Evolutionary conservation across 1,284 basidiomycete species (phyloP), one percentile per base, ranked within the genome.

Genomic region (Clitocybe nebularis): DNA sequence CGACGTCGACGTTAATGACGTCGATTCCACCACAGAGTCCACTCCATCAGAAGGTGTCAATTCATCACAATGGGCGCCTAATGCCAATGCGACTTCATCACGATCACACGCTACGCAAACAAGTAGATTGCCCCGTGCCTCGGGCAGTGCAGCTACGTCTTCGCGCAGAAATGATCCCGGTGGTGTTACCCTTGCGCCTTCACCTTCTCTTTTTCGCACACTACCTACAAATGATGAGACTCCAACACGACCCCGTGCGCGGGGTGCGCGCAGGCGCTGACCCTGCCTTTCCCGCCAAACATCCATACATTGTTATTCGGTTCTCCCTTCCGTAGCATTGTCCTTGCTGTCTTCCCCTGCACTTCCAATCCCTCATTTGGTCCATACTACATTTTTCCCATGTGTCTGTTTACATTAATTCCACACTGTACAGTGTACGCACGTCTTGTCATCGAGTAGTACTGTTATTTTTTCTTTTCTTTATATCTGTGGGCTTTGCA

Each of bases 221-320:
- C 50, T 61, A 46, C 56, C 58, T 17, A 36, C 49, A 17, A 71
- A 61, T 49, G 77, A 82, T 45, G 79, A 83, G 55, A 83, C 80
- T 2, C 80, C 80, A 21, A 83, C 80, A 13, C 68, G 77, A 45
- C 79, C 79, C 21, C 72, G 81, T 39, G 64, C 72, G 56, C 68
- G 73, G 48, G 46, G 48, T 20, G 30, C 49, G 46, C 63, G 65
- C 21, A 58, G 61, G 50, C 58, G 61, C 42, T 66, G 52, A 61
- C 24, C 36, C 22, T 43, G n/a, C 44, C 16, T 21, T 24, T 29
- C 22, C 29, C 23, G 41, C 25, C 32, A n/a, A n/a, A n/a, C n/a
- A n/a, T n/a, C 17, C 21, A 38, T 23, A 29, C 41, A n/a, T 41
- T 39, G 11, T 36, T 26, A 22, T 38, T 17, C 33, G 47, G 34